Evolutionary conservation across 2,329 filamentous ascomycete species (phyloP).

Genomic region (Dactylellina cionopaga): DNA sequence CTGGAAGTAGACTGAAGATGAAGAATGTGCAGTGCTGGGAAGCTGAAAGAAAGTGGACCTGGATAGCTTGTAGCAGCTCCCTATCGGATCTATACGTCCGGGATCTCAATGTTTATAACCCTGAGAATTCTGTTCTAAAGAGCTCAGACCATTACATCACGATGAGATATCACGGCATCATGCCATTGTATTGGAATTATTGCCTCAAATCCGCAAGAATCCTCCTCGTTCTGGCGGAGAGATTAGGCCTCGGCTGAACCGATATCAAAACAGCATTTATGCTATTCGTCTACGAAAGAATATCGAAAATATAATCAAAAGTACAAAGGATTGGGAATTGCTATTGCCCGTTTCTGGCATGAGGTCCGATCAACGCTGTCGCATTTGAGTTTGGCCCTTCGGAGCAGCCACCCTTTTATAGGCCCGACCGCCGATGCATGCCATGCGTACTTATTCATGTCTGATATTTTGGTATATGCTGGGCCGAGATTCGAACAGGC

Average conservation of each 20-base stretch:
- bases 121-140: too few relatives aligned
- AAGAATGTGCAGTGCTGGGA: too few relatives aligned
- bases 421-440: background rate
- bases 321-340: background rate
- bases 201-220: too few relatives aligned
- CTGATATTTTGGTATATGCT: background rate
- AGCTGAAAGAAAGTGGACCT: too few relatives aligned
- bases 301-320: background rate
- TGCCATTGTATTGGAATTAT: too few relatives aligned
- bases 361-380: slow-evolving; percentile 6
- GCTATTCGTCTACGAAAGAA: background rate
- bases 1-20: too few relatives aligned
- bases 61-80: too few relatives aligned
- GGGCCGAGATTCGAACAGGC: too few relatives aligned
- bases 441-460: background rate
- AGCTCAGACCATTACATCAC: too few relatives aligned
- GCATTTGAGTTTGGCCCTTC: background rate
- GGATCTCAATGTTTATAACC: too few relatives aligned
- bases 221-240: background rate
- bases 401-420: slow-evolving; percentile 8
- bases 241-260: slow-evolving; percentile 27
- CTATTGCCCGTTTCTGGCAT: slow-evolving; percentile 32
- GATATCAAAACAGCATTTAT: background rate
- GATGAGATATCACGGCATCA: too few relatives aligned
- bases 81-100: too few relatives aligned